These are phyloP conservation scores for Lentinula detonsa DNA, from an alignment of 768 basidiomycete genomes.

Conservation along the genomic window DNA sequence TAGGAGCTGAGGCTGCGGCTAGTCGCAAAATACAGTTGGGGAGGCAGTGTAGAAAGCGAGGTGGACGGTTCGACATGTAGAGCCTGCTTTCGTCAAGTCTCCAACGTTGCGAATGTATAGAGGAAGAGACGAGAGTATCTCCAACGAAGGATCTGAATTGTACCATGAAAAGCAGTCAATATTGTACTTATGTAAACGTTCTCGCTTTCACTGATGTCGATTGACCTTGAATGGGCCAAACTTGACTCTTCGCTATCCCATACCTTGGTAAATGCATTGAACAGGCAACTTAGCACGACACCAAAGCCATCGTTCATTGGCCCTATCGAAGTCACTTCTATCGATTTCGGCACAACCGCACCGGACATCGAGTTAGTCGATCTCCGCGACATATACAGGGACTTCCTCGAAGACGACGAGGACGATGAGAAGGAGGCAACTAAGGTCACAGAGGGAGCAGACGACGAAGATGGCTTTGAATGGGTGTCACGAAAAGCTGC, in stretches of 20 bases:
- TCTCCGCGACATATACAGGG: conserved; percentile 88
- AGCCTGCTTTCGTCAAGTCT: conserved; percentile 9
- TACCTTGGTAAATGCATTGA: conserved; percentile 68
- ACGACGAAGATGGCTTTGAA: conserved; percentile 75
- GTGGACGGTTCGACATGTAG: conserved; percentile 9
- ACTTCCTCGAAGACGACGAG: conserved; percentile 82
- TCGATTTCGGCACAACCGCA: conserved; percentile 79
- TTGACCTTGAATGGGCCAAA: conserved; percentile 91
- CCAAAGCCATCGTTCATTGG: conserved; percentile 92
- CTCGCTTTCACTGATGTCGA: conserved; percentile 57
- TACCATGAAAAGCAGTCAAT: not conserved
- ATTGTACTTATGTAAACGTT: too few relatives aligned
- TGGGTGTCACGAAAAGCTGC: conserved; percentile 71
- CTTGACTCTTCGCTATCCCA: conserved; percentile 69
- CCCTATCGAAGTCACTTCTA: conserved; percentile 76
- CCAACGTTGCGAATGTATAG: conserved; percentile 9
- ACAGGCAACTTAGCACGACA: conserved; percentile 65
- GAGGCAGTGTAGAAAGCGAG: conserved; percentile 3
- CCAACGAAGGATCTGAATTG: conserved; percentile 6
- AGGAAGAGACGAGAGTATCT: conserved; percentile 9
- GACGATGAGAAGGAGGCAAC: conserved; percentile 43
- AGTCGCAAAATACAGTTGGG: conserved; percentile 11
- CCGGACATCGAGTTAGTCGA: conserved; percentile 91
- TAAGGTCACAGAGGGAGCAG: conserved; percentile 44
- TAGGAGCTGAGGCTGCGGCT: conserved; percentile 10